Conservation (phyloP, 805 yeast species). For the Candida morakotiae region DNA sequence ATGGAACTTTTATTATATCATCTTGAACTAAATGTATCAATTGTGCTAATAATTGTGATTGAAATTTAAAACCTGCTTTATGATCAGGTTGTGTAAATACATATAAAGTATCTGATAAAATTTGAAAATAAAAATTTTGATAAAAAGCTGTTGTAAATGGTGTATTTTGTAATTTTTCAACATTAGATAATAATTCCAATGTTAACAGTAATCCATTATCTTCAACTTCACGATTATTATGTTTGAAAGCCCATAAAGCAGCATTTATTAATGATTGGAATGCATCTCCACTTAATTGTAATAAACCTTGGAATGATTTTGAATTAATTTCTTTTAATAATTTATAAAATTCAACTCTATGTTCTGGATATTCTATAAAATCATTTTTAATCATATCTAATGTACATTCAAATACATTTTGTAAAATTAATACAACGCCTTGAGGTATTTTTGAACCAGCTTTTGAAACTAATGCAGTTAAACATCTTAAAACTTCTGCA, state of each 20-base stretch:
- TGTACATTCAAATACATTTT: slow-evolving; percentile 90
- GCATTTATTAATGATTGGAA: slow-evolving; percentile 90
- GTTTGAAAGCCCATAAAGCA: slow-evolving; percentile 97
- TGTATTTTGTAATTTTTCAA: slow-evolving; percentile 67
- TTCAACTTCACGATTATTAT: slow-evolving; percentile 95
- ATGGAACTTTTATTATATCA: slow-evolving; percentile 68
- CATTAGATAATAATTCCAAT: slow-evolving; percentile 77
- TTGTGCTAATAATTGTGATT: slow-evolving; percentile 78
- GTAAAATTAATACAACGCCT: slow-evolving; percentile 81
- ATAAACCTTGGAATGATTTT: slow-evolving; percentile 79
- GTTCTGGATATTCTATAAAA: slow-evolving; percentile 95
- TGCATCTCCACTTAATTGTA: slow-evolving; percentile 86
- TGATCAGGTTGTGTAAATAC: slow-evolving; percentile 97
- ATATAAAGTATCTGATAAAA: slow-evolving; percentile 85
- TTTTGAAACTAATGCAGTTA: slow-evolving; percentile 82
- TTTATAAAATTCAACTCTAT: slow-evolving; percentile 93
- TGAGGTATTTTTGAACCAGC: slow-evolving; percentile 87
- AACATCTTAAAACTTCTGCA: slow-evolving; percentile 94
- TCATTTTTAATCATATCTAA: slow-evolving; percentile 93
- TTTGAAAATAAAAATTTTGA: slow-evolving; percentile 82
- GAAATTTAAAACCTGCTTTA: slow-evolving; percentile 90
- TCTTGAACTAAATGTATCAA: slow-evolving; percentile 80
- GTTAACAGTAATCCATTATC: slow-evolving; percentile 84
- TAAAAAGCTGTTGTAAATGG: slow-evolving; percentile 83
- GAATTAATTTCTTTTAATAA: slow-evolving; percentile 81